Base-by-base conservation (phyloP, 208 protist species). In the Acanthamoeba healyi region DNA sequence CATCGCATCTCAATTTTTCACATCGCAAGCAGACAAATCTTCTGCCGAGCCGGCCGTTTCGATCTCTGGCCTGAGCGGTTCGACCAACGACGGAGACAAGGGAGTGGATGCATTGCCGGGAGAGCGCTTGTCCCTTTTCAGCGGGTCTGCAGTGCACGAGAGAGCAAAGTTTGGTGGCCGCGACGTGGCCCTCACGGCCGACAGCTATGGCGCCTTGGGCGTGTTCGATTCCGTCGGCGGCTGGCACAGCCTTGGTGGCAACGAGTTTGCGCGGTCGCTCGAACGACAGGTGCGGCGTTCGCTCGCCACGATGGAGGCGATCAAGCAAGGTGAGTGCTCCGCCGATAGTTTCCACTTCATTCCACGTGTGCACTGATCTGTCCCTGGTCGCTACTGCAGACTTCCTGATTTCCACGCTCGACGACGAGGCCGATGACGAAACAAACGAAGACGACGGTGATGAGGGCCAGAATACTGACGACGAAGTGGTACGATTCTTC, bases 171-270 rank as follows among this genome's bases (percentile, higher is more conserved):
- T 86, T 38, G 77, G 77, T 36, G 77, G 77, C 12, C 77, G 77
- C 4, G 77, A 86, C 77, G 46, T 86, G n/a, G 46, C 77, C n/a
- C 77, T 86, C 3, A 7, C 58, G 42, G 77, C 22, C n/a, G 77
- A 86, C 77, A 38, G n/a, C 29, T 38, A 86, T 36, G 46, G 46
- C 7, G 77, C 77, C 26, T 14, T 86, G 1, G 77, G n/a, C 29
- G 77, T 86, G 77, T 86, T 86, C 44, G 77, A 86, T 36, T 40
- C 77, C 26, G 77, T 86, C 7, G 77, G 77, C 3, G 77, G 77
- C 24, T 86, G 77, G 77, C 77, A 86, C 77, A 22, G 26, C n/a
- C n/a, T 22, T 12, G 42, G 26, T 10, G 77, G 77, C 44, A 86
- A 26, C 44, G 77, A 86, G 3, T 86, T 40, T 26, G 77, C 77